phyloP scores from a whole-genome alignment of 305 asterid species.

The Lippia alba region DNA sequence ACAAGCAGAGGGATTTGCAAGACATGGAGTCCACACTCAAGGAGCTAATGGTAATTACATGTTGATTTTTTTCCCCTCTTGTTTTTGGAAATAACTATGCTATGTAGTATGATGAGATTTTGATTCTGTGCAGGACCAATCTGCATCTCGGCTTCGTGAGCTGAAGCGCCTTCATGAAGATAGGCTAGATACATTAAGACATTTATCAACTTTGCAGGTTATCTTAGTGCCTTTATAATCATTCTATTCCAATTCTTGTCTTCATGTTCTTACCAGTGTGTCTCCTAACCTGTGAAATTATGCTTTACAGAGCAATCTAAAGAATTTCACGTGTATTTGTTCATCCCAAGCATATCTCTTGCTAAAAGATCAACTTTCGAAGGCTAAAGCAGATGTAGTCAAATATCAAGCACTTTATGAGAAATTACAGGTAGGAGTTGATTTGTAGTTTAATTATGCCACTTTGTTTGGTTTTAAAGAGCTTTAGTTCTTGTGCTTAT shows the following conservation, averaged over 20 bases:
- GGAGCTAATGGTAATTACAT: slow-evolving; percentile 71
- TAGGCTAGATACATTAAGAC: slow-evolving; percentile 72
- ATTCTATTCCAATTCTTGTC: slow-evolving; percentile 20
- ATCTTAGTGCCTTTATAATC: slow-evolving; percentile 24
- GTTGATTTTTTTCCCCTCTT: slow-evolving; percentile 29
- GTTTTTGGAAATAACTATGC: slow-evolving; percentile 23
- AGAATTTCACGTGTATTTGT: slow-evolving; percentile 68
- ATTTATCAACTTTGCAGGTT: slow-evolving; percentile 83
- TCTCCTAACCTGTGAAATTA: slow-evolving; percentile 35
- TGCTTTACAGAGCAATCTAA: slow-evolving; percentile 73
- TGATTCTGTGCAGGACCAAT: slow-evolving; percentile 62
- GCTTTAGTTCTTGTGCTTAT: slow-evolving; percentile 34
- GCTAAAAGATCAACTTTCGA: slow-evolving; percentile 78
- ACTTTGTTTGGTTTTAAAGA: slow-evolving; percentile 30
- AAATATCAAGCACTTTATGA: slow-evolving; percentile 80
- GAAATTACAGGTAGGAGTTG: slow-evolving; percentile 85
- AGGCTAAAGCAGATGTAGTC: slow-evolving; percentile 71
- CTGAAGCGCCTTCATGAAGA: slow-evolving; percentile 87
- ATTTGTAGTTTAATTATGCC: slow-evolving; percentile 42
- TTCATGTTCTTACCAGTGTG: slow-evolving; percentile 30
- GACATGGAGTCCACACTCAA: slow-evolving; percentile 77
- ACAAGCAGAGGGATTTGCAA: slow-evolving; percentile 76
- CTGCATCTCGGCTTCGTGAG: slow-evolving; percentile 64
- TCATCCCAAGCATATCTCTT: slow-evolving; percentile 75
- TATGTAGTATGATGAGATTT: slow-evolving; percentile 19